A percentile compares a stretch with the other conserved stretches of the same genome.
phyloP scores from a whole-genome alignment of 768 basidiomycete species.

The Boletus rufocinnamomeus region DNA sequence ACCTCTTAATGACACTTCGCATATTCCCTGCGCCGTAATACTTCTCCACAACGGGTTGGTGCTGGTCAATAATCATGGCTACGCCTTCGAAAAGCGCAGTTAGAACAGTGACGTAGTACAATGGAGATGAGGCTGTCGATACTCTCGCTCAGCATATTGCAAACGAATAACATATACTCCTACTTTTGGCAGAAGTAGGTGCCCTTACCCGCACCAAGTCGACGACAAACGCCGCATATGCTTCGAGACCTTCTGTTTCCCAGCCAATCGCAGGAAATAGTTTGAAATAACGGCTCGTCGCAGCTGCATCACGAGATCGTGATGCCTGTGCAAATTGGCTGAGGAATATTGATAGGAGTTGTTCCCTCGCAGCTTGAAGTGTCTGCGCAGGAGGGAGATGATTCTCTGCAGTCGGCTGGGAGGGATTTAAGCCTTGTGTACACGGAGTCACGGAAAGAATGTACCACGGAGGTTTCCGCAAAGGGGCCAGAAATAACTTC shows the following conservation, averaged over 20 bases:
- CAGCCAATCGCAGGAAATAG: constrained; percentile 95
- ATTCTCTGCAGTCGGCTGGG: constrained; percentile 85
- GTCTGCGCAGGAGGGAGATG: constrained; percentile 87
- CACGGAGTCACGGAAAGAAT: constrained; percentile 27
- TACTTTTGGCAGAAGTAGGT: constrained; percentile 83
- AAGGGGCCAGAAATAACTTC: constrained; percentile 83
- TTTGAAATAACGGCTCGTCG: constrained; percentile 94
- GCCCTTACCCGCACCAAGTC: constrained; percentile 81
- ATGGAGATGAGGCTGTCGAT: constrained; percentile 77
- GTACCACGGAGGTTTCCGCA: constrained; percentile 83
- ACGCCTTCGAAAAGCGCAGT: constrained; percentile 94
- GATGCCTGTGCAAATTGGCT: constrained; percentile 85
- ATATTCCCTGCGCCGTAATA: constrained; percentile 94
- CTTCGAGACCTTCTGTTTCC: constrained; percentile 88
- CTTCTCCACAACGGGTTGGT: constrained; percentile 96
- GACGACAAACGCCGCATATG: constrained; percentile 91
- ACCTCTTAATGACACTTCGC: constrained; percentile 69
- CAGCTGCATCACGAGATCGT: constrained; percentile 74
- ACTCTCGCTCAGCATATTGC: constrained; percentile 10
- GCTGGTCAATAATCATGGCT: constrained; percentile 95
- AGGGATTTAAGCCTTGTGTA: not conserved
- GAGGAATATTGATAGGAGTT: constrained; percentile 75
- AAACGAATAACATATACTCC: constrained; percentile 12
- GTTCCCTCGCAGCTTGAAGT: constrained; percentile 70
- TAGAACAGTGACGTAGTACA: constrained; percentile 87